Evolutionary conservation across 208 protist species (phyloP), one percentile per base, ranked within the genome.

Genomic region (Leishmania tarentolae): DNA sequence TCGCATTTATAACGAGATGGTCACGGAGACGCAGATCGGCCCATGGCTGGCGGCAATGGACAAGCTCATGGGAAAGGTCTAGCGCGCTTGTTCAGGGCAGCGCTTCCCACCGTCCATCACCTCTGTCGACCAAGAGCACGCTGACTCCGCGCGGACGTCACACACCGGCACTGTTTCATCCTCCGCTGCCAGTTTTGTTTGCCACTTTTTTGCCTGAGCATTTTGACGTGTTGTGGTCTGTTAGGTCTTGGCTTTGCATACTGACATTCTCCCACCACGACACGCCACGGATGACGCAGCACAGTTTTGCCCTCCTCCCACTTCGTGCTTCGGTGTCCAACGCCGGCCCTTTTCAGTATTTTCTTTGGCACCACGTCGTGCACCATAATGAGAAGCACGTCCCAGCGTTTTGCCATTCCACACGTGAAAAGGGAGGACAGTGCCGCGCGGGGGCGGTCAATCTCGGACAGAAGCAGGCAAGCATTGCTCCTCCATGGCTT

Each of bases 1-100:
- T 76, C 87, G 92, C 24, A 86, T 98, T 15, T 97, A 98, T 82
- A 81, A 93, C 46, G 94, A 96, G 68, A 93, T 98, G 77, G 87
- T 94, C 68, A 68, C 68, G 0, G 84, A 90, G 53, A 94, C 93
- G 4, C 52, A 86, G 35, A 88, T 95, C 17, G 87, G 88, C 40
- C 75, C 89, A 24, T 97, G 93, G 93, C 78, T 97, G 57, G 66
- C 80, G 28, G 82, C 79, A 2, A 95, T 94, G 93, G 93, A 96
- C 75, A 35, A 81, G 4, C 66, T 82, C 0, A 82, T 83, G 15
- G 83, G 86, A 19, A 85, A 86, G 76, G 79, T 37, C 50, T 88
- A 87, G 59, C 19, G 42, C 56, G 28, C 42, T 50, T 52, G 21
- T 8, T 73, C 28, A 13, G 21, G 28, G 35, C 8, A 4, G 28